These are phyloP conservation scores for Colletotrichum limetticola DNA, from an alignment of 2,329 filamentous ascomycete species.

Conservation along the genomic window DNA sequence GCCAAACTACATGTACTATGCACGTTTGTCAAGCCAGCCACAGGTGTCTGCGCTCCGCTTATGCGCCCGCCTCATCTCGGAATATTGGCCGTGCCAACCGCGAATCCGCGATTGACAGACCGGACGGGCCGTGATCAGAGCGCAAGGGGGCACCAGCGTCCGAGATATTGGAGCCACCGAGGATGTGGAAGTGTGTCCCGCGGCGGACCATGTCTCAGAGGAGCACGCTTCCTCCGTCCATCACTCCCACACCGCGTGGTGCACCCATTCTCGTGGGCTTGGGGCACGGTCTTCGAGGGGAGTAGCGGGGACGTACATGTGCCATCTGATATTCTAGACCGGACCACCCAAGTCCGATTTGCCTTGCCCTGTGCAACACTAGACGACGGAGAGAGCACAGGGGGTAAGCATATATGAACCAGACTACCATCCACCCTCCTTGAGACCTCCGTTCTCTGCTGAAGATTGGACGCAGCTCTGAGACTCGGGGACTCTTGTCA, in stretches of 20 bases:
- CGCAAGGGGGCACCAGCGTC: background rate
- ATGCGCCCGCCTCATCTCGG: background rate
- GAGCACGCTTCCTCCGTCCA: background rate
- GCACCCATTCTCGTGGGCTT: constrained; percentile 15
- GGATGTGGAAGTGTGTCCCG: background rate
- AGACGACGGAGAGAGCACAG: background rate
- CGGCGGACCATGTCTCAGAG: background rate
- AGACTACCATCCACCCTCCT: constrained; percentile 14
- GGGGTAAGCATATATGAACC: background rate
- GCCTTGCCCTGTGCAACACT: background rate
- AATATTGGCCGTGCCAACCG: background rate
- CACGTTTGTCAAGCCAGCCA: background rate
- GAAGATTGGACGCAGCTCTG: constrained; percentile 10
- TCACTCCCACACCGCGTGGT: constrained; percentile 5
- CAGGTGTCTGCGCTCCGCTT: background rate
- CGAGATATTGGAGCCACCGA: background rate
- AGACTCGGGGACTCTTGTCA: background rate
- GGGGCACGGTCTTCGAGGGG: background rate
- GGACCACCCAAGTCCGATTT: background rate
- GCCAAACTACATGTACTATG: background rate
- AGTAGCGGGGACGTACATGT: background rate
- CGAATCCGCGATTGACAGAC: background rate
- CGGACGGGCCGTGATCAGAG: background rate
- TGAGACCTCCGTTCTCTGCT: background rate
- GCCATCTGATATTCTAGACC: constrained; percentile 7